Conservation (phyloP, 768 basidiomycete genomes). For the Rhizopogon vinicolor region DNA sequence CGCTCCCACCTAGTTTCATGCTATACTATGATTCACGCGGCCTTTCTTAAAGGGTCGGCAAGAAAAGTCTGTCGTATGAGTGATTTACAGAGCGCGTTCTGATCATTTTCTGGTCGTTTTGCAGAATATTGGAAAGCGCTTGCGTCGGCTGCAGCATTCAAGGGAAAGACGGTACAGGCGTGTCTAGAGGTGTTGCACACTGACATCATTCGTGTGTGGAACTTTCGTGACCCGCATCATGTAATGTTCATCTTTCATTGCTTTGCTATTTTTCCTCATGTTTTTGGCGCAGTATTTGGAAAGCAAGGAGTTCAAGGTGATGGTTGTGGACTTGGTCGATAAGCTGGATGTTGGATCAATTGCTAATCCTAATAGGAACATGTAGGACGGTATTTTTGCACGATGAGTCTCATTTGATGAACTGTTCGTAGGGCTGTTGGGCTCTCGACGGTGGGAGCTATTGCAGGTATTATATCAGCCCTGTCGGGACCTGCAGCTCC, state of each 20-base stretch:
- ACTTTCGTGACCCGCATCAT: slow-evolving; percentile 6
- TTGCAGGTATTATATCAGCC: background rate
- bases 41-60: background rate
- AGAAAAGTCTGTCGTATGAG: slow-evolving; percentile 2
- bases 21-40: background rate
- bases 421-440: background rate
- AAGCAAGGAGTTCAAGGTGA: background rate
- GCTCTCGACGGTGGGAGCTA: background rate
- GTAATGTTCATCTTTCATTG: too few species aligned
- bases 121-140: slow-evolving; percentile 15
- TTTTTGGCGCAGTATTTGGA: background rate
- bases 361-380: background rate
- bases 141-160: background rate
- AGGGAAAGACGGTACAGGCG: background rate
- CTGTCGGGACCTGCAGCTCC: background rate
- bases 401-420: background rate
- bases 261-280: background rate
- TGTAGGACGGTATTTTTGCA: background rate
- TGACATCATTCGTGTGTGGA: slow-evolving; percentile 16
- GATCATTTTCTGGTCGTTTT: background rate
- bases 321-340: background rate
- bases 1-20: background rate
- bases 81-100: background rate
- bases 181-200: slow-evolving; percentile 13
- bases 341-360: background rate